Base-by-base conservation (phyloP, 208 protist species). In the Acanthamoeba triangularis region DNA sequence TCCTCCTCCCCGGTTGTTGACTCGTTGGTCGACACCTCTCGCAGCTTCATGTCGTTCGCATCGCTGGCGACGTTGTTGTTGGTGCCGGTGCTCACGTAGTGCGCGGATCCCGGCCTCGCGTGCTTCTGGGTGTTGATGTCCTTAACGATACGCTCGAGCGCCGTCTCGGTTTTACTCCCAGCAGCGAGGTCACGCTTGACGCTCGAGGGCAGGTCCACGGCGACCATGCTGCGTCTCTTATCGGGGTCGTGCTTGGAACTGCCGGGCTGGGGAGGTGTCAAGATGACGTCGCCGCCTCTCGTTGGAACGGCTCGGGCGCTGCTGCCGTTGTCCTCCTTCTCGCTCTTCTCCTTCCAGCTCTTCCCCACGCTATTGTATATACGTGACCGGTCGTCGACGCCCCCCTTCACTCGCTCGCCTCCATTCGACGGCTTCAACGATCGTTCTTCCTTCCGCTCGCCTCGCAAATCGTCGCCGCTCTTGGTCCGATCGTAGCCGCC, bases 311-410 rank as follows among this genome's bases (percentile, higher is more conserved):
- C 11, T 78, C 69, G 69, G n/a, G 30, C 23, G 37, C 6, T 78
- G 30, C 16, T 41, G 69, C 1, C 69, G 20, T 28, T 18, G 14
- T 63, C 23, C 14, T 63, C 56, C 56, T 63, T 63, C 56, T 63
- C 56, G 14, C 56, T n/a, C 23, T 78, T 78, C 30, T 78, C 69
- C 69, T 78, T 78, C 69, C 69, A 78, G 69, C 33, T 78, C 69
- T 78, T 78, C n/a, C 65, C 65, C 65, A 72, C 65, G n/a, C 28
- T 41, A 13, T 8, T 16, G 37, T 47, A 41, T n/a, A n/a, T n/a
- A n/a, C 69, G 69, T 41, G n/a, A n/a, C 69, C 35, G 33, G 1
- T 78, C 69, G 28, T 78, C 35, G 69, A 44, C 44, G 69, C 37
- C 30, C 37, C 37, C 49, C 74, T 35, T 44, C 35, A 54, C 25